Base-by-base conservation (phyloP, 1,139 yeast species). In the Sugiyamaella xylanicola region DNA sequence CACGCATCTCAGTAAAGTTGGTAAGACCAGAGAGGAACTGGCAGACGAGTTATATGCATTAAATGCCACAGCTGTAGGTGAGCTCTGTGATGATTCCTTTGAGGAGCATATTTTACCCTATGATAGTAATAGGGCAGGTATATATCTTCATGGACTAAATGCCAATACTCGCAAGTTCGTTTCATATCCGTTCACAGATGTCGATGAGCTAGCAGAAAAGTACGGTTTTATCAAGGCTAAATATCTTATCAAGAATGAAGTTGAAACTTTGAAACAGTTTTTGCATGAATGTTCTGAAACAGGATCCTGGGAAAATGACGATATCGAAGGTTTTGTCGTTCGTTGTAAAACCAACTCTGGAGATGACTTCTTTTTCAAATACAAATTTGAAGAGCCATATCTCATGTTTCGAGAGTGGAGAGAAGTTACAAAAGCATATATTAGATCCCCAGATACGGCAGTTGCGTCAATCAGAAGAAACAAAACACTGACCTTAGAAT, bases 71-170 rank as follows among this genome's bases (percentile, higher is more conserved):
- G 96, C 96, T 0, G 96, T 91, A 0, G 92, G 95, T 0, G 99
- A 93, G 70, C 79, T 84, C 48, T 95, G 99, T 71, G 97, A 95
- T 68, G 99, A 95, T 66, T 74, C 74, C 0, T 95, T 95, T 71
- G 99, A 95, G 68, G 99, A 95, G 70, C 99, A 95, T 69, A 90
- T 95, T 11, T 75, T 95, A 54, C 86, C 86, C 52, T 95, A 95
- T 65, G 70, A 79, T 1, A 77, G 74, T 3, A 84, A 84, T 1
- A 74, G 75, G 15, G 83, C 96, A 0, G 99, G 99, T 0, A 76
- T 95, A 13, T 95, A 93, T 63, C 70, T 95, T 19, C 99, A 93
- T 67, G 99, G 99, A 0, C 72, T 95, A 47, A 95, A 93, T 68
- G 68, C 72, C 57, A 95, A 95, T 67, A 75, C 79, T 1, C 78